These are phyloP conservation scores for Lachnellula willkommii DNA, from an alignment of 2,329 filamentous ascomycete species.

Conservation along the genomic window DNA sequence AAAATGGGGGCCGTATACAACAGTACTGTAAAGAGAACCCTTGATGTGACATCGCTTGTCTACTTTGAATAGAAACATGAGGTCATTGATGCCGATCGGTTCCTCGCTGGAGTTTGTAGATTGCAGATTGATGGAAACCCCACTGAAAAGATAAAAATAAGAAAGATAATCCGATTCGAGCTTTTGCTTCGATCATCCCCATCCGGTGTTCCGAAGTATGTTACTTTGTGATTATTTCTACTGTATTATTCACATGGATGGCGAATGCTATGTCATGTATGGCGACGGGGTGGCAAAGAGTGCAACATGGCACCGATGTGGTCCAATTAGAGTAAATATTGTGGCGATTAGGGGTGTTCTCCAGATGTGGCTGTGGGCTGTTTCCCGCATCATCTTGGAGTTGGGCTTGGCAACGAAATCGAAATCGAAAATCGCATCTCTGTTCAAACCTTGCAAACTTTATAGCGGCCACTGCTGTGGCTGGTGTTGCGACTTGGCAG, in stretches of 20 bases:
- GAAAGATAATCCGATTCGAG: background rate
- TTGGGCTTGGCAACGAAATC: too few species aligned
- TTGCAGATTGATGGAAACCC: background rate
- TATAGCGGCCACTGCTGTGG: slow-evolving; percentile 18
- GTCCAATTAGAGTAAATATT: background rate
- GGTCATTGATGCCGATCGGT: slow-evolving; percentile 7
- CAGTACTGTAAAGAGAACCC: background rate
- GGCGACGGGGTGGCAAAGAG: background rate
- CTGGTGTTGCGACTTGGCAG: slow-evolving; percentile 3
- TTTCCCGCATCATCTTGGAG: too few species aligned
- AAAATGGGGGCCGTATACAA: too few species aligned
- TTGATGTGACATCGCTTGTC: background rate
- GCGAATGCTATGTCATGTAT: background rate
- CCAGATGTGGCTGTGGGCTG: too few species aligned
- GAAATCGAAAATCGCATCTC: background rate
- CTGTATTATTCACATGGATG: too few species aligned
- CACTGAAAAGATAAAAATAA: background rate
- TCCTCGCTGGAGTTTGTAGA: slow-evolving; percentile 11
- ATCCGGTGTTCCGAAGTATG: too few species aligned
- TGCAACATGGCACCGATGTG: background rate
- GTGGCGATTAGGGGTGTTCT: too few species aligned
- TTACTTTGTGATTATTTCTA: background rate
- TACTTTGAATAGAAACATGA: slow-evolving; percentile 12
- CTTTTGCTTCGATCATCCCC: background rate
- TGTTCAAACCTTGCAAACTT: background rate